Evolutionary conservation across 495 filamentous ascomycete genomes (phyloP).

Genomic region (Penicillium desertorum): DNA sequence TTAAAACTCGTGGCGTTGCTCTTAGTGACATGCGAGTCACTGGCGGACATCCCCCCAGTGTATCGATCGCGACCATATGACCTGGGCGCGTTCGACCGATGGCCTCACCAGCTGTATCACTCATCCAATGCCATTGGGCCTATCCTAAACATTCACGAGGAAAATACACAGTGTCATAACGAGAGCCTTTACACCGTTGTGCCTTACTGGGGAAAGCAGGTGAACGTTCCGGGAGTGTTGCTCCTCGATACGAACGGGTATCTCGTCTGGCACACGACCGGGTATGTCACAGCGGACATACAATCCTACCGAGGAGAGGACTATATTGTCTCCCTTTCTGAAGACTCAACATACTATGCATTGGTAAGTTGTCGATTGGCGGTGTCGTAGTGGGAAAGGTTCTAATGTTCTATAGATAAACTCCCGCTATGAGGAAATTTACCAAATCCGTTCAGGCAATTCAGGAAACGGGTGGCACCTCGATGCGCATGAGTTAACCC

Average conservation of each 20-base stretch:
- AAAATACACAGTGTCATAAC: not conserved
- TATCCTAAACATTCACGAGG: not conserved
- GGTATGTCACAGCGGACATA: conserved; percentile 4
- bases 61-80: conserved; percentile 7
- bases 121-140: not conserved
- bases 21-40: not conserved
- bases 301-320: not conserved
- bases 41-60: not conserved
- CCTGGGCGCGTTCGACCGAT: conserved; percentile 2
- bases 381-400: not conserved
- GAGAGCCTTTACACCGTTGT: not conserved
- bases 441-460: conserved; percentile 2
- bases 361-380: not conserved
- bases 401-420: not conserved
- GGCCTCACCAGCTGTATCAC: conserved; percentile 3
- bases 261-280: conserved; percentile 1
- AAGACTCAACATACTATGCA: not conserved
- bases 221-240: not conserved
- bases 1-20: not conserved
- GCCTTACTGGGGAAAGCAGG: not conserved
- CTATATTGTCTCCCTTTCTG: not conserved
- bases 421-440: not conserved
- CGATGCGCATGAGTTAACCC: conserved; percentile 3
- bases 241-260: not conserved
- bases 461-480: not conserved